phyloP scores from a whole-genome alignment of 2,329 filamentous ascomycete species.

The Microdochium bolleyi region DNA sequence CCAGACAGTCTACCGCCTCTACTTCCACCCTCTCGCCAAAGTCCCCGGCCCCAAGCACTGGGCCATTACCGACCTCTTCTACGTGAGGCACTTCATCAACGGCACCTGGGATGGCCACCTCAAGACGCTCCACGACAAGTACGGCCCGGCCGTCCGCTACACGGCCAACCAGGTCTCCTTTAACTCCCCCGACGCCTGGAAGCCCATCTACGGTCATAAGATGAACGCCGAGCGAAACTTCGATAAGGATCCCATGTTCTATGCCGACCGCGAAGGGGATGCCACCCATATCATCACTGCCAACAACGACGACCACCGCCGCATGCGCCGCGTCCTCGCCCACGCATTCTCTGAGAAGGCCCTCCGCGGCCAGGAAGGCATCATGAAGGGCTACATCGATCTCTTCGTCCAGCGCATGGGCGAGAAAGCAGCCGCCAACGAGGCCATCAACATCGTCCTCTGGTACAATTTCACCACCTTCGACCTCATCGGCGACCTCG shows the following conservation, averaged over 20 bases:
- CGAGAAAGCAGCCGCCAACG: neutral
- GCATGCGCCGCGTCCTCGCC: conserved; percentile 32
- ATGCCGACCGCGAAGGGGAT: neutral
- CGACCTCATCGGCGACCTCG: conserved; percentile 14
- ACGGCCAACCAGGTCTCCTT: neutral
- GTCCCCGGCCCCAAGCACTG: neutral
- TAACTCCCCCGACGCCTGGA: neutral
- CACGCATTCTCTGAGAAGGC: conserved; percentile 34
- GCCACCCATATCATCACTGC: neutral
- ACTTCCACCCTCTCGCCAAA: neutral
- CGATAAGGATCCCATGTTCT: neutral
- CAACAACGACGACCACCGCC: conserved; percentile 19
- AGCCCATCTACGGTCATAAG: neutral
- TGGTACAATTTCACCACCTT: conserved; percentile 1
- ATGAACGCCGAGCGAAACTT: neutral
- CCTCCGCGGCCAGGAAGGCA: conserved; percentile 16
- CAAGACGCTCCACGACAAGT: neutral
- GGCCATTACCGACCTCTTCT: neutral
- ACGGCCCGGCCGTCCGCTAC: neutral
- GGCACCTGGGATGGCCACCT: neutral
- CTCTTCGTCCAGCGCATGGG: conserved; percentile 13
- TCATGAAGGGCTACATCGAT: conserved; percentile 4
- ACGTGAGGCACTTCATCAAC: neutral
- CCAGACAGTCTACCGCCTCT: neutral
- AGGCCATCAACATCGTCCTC: neutral